Conservation (phyloP, 2,329 filamentous ascomycete genomes). For the Colletotrichum tofieldiae region DNA sequence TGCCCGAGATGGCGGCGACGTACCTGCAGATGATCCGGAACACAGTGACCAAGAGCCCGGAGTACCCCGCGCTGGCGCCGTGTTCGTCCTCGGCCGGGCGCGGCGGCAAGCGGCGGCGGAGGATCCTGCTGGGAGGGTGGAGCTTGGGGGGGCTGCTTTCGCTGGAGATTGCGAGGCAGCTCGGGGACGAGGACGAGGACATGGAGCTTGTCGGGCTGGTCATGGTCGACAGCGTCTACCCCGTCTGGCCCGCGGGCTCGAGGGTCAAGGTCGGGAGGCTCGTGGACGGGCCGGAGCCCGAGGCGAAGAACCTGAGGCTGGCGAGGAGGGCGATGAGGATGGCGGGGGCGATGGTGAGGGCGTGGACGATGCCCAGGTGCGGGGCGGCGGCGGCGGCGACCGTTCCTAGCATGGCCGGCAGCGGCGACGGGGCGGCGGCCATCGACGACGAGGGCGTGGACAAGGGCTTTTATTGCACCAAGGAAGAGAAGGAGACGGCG, state of each 20-base stretch:
- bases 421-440: not conserved
- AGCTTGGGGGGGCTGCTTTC: constrained; percentile 68
- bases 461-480: constrained; percentile 22
- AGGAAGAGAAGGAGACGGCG: constrained; percentile 34
- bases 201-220: constrained; percentile 65
- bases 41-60: constrained; percentile 48
- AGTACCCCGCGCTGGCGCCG: constrained; percentile 31
- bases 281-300: constrained; percentile 48
- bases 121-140: constrained; percentile 70
- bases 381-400: constrained; percentile 7
- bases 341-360: constrained; percentile 57
- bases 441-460: not conserved
- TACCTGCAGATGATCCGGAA: constrained; percentile 64
- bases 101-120: constrained; percentile 29
- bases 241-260: constrained; percentile 45
- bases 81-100: constrained; percentile 48
- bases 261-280: constrained; percentile 34
- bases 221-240: constrained; percentile 67
- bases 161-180: constrained; percentile 64
- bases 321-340: constrained; percentile 59
- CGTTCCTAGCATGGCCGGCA: not conserved
- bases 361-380: constrained; percentile 60
- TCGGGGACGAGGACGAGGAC: constrained; percentile 48
- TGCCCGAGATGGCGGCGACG: constrained; percentile 68
- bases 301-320: constrained; percentile 54